phyloP scores from a whole-genome alignment of 495 filamentous ascomycete genomes.

The Rhizodiscina lignyota region DNA sequence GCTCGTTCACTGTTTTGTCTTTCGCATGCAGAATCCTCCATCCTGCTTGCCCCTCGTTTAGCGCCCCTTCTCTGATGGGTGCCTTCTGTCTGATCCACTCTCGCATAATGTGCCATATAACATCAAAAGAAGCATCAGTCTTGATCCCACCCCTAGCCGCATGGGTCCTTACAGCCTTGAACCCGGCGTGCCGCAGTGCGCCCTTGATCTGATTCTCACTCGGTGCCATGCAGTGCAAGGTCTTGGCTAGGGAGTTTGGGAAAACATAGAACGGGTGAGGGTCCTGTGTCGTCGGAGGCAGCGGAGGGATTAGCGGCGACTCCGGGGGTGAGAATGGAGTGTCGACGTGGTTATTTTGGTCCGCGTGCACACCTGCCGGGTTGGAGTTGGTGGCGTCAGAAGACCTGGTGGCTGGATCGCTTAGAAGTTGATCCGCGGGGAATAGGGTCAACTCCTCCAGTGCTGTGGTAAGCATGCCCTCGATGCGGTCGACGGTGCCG shows the following conservation, averaged over 20 bases:
- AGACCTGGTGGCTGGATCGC: not conserved
- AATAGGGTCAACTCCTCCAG: constrained; percentile 46
- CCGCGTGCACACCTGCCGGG: constrained; percentile 6
- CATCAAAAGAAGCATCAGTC: constrained; percentile 76
- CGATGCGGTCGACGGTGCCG: constrained; percentile 58
- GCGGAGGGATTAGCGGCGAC: constrained; percentile 13
- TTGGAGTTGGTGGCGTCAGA: constrained; percentile 3
- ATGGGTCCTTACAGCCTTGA: constrained; percentile 67
- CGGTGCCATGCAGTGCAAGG: constrained; percentile 61
- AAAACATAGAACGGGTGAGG: constrained; percentile 74
- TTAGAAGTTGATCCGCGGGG: not conserved
- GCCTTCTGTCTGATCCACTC: constrained; percentile 70
- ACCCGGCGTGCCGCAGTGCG: constrained; percentile 64
- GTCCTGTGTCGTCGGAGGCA: constrained; percentile 36
- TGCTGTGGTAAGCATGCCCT: constrained; percentile 82
- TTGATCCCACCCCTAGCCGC: constrained; percentile 75
- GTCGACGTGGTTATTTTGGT: constrained; percentile 2
- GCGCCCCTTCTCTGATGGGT: constrained; percentile 49
- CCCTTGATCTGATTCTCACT: constrained; percentile 57
- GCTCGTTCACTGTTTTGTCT: constrained; percentile 7
- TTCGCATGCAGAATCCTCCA: constrained; percentile 41
- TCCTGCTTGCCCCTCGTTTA: constrained; percentile 53
- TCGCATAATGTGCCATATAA: constrained; percentile 86
- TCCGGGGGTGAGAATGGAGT: not conserved
- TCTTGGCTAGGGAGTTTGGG: constrained; percentile 51